Evolutionary conservation across 805 yeast species (phyloP).

Genomic region (Clavispora fructus): DNA sequence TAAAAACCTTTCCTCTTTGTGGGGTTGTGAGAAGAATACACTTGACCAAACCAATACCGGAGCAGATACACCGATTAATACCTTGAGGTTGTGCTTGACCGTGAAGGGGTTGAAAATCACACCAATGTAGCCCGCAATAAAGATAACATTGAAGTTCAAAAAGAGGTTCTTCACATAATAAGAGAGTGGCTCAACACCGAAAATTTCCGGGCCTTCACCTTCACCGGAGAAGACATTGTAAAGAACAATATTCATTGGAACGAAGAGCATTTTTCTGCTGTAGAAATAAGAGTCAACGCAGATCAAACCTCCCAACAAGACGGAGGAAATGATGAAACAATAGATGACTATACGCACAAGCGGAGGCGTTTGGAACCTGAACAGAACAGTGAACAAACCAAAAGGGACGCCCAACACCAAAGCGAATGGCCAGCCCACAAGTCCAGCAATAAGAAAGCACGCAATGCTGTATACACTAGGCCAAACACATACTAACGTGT

Average conservation of each 20-base stretch:
- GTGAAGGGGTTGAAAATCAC: slow-evolving; percentile 21
- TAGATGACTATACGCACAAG: slow-evolving; percentile 7
- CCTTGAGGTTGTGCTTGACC: slow-evolving; percentile 5
- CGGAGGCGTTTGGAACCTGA: slow-evolving; percentile 10
- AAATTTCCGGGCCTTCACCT: slow-evolving; percentile 81
- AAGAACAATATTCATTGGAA: slow-evolving; percentile 75
- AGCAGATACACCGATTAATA: slow-evolving; percentile 11
- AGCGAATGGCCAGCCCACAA: slow-evolving; percentile 90
- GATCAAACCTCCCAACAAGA: slow-evolving; percentile 22
- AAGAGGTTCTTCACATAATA: slow-evolving; percentile 67
- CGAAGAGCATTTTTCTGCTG: slow-evolving; percentile 48
- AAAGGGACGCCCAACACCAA: slow-evolving; percentile 61
- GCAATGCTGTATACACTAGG: slow-evolving; percentile 13
- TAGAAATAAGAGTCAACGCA: slow-evolving; percentile 60
- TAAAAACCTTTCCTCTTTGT: slow-evolving; percentile 87
- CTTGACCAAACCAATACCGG: slow-evolving; percentile 65
- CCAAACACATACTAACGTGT: slow-evolving; percentile 4
- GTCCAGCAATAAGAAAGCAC: slow-evolving; percentile 59
- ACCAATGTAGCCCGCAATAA: slow-evolving; percentile 38
- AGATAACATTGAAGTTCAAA: slow-evolving; percentile 66
- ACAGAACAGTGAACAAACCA: slow-evolving; percentile 30
- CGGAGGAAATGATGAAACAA: slow-evolving; percentile 10
- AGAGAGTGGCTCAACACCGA: slow-evolving; percentile 76
- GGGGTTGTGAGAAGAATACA: slow-evolving; percentile 73
- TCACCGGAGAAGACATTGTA: slow-evolving; percentile 74